A percentile compares a stretch with the other conserved stretches of the same genome.
phyloP scores from a whole-genome alignment of 176 grass and related monocot genomes.

The Tillandsia fasciculata region DNA sequence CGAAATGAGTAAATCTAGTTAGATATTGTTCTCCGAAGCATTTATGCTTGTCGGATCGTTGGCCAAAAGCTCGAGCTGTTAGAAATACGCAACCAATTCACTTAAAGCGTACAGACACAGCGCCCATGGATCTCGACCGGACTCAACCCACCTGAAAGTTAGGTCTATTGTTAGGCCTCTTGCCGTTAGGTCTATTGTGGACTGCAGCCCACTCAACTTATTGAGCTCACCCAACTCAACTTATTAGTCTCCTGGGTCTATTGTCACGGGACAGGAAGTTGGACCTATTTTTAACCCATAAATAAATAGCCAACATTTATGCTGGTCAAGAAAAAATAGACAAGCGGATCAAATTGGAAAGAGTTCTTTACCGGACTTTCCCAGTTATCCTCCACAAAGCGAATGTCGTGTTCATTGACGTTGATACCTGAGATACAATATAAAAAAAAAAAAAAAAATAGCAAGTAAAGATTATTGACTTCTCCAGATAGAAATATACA shows the following conservation, averaged over 20 bases:
- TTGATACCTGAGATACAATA: conserved; percentile 50
- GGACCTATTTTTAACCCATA: too few relatives aligned
- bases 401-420: conserved; percentile 77
- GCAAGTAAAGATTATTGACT: neutral
- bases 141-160: too few relatives aligned
- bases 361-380: conserved; percentile 72
- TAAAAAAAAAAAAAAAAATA: neutral
- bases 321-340: conserved; percentile 6
- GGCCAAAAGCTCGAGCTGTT: too few relatives aligned
- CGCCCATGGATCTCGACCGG: too few relatives aligned
- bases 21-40: conserved; percentile 1
- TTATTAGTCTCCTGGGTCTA: too few relatives aligned
- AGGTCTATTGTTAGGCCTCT: too few relatives aligned
- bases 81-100: too few relatives aligned
- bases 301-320: neutral
- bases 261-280: too few relatives aligned
- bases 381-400: conserved; percentile 96
- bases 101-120: too few relatives aligned
- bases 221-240: too few relatives aligned
- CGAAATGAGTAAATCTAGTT: conserved; percentile 6
- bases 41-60: neutral
- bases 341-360: conserved; percentile 1
- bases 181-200: too few relatives aligned
- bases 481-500: neutral
- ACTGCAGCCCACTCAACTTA: too few relatives aligned